These are phyloP conservation scores for Phylloporus rhodoxanthus DNA, from an alignment of 768 basidiomycete species.

Conservation along the genomic window DNA sequence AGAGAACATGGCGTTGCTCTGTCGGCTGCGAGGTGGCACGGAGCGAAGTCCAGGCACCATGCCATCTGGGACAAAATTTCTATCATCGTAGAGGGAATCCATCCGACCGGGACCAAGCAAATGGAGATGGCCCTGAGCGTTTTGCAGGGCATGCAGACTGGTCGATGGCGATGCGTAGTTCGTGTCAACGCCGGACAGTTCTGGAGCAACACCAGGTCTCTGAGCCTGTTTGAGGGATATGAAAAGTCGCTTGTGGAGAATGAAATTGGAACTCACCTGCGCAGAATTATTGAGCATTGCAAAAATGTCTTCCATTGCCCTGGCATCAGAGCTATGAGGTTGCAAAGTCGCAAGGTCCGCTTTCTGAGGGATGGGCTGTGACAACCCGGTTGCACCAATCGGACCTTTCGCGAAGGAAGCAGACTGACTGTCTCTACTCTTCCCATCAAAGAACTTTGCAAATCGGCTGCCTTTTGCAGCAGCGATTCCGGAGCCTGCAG, in stretches of 20 bases:
- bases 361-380: slow-evolving; percentile 45
- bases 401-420: slow-evolving; percentile 34
- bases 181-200: slow-evolving; percentile 20
- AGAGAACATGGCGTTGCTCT: slow-evolving; percentile 46
- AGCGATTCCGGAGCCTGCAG: slow-evolving; percentile 41
- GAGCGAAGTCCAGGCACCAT: slow-evolving; percentile 81
- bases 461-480: slow-evolving; percentile 73
- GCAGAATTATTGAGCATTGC: slow-evolving; percentile 74
- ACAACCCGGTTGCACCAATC: slow-evolving; percentile 36
- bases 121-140: slow-evolving; percentile 38
- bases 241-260: background rate
- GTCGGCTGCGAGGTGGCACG: slow-evolving; percentile 55
- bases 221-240: slow-evolving; percentile 24
- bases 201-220: slow-evolving; percentile 20
- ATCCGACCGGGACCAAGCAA: slow-evolving; percentile 42
- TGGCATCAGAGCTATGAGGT: slow-evolving; percentile 41
- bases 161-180: slow-evolving; percentile 20
- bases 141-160: slow-evolving; percentile 37
- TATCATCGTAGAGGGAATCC: slow-evolving; percentile 70
- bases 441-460: slow-evolving; percentile 84
- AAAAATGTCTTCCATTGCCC: slow-evolving; percentile 75
- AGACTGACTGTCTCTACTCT: slow-evolving; percentile 41
- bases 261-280: slow-evolving; percentile 45
- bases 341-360: slow-evolving; percentile 37
- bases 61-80: slow-evolving; percentile 76